Base-by-base conservation (phyloP, 352 stramenopile species). In the Pythium periplocum region DNA sequence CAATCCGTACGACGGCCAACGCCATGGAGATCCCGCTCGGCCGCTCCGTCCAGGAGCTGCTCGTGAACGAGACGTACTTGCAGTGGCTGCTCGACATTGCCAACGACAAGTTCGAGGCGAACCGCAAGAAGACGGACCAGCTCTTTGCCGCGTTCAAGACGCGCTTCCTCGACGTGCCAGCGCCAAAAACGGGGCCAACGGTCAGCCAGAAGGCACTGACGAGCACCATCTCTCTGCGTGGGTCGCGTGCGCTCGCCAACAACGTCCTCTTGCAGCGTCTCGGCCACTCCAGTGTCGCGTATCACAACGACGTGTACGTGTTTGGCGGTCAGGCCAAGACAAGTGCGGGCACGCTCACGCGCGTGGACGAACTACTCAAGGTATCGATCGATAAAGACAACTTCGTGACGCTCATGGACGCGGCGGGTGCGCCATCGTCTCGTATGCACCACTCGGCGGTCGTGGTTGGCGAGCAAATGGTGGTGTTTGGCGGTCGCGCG, bases 1-100 rank as follows among this genome's bases (percentile, higher is more conserved):
- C 88, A 26, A 96, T 97, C 54, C 84, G 90, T 37, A 97, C 89
- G 34, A 90, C 74, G 8, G 75, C 86, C 8, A 95, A 96, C 38
- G 67, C 73, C 6, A 73, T 97, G 52, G 87, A 97, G 64, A 90
- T 96, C 45, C 90, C 90, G 9, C 69, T 97, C 10, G 74, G 81
- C 45, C 66, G 72, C 17, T 55, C 55, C 10, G 64, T 61, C 0
- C 37, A 75, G 7, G 48, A 78, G 0, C 47, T 97, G 36, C 52
- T 96, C 11, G 73, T 91, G 30, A 71, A 78, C 34, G 74, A 87
- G 35, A 54, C 58, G 4, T 94, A 93, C 48, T 59, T 96, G 10
- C 48, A 57, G 30, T 90, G 78, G 78, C 78, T 95, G 44, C 69
- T 93, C 34, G 66, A 82, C 34, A 62, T 93, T 33, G 79, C 83